Conservation (phyloP, 2,329 filamentous ascomycete genomes). For the Polychaeton citri region DNA sequence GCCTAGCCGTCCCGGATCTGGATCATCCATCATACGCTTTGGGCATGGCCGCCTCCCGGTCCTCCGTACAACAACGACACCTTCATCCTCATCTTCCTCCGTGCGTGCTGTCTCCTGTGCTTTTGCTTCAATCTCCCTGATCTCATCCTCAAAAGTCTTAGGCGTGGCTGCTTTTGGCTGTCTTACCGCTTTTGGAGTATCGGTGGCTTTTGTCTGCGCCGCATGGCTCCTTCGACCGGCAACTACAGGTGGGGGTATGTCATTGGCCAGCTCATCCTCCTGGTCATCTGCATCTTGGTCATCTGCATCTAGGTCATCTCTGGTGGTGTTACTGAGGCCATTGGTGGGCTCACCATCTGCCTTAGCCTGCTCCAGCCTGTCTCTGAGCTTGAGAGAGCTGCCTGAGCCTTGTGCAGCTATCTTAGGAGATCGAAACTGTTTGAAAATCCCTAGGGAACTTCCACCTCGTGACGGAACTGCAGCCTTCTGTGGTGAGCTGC, state of each 20-base stretch:
- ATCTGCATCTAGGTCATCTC: background rate
- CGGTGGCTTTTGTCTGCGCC: background rate
- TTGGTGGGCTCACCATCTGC: background rate
- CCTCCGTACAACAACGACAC: too few relatives aligned
- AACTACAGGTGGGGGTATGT: background rate
- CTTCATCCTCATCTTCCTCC: slow-evolving; percentile 10
- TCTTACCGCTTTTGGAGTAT: background rate
- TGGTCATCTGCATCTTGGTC: background rate
- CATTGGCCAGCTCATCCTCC: background rate
- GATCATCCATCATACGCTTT: too few relatives aligned
- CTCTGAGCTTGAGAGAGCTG: background rate
- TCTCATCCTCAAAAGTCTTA: slow-evolving; percentile 21
- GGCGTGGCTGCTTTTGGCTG: slow-evolving; percentile 3
- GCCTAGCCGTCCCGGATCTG: background rate
- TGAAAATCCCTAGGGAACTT: slow-evolving; percentile 14
- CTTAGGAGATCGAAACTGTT: slow-evolving; percentile 11
- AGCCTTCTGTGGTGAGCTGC: slow-evolving; percentile 1
- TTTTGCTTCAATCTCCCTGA: slow-evolving; percentile 14
- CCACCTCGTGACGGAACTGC: slow-evolving; percentile 3
- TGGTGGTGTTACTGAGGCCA: too few relatives aligned
- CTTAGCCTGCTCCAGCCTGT: background rate
- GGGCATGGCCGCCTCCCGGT: too few relatives aligned
- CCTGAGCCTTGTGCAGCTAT: background rate
- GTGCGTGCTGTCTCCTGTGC: slow-evolving; percentile 9
- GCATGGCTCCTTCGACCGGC: slow-evolving; percentile 1